phyloP scores from a whole-genome alignment of 176 grass and related monocot species.

The Thinopyrum elongatum region DNA sequence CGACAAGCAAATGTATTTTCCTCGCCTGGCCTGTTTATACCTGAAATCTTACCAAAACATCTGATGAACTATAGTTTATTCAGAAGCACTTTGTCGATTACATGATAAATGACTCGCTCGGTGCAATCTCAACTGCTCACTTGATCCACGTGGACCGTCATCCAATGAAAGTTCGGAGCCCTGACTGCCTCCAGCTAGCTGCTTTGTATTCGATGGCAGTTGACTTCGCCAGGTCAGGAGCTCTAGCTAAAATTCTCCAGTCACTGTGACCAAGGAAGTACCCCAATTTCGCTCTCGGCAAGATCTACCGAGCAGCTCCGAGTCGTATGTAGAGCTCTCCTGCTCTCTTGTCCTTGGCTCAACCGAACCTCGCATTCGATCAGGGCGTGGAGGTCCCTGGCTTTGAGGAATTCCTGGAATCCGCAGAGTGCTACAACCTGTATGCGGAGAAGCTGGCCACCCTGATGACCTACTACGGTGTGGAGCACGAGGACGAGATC shows the following conservation, averaged over 20 bases:
- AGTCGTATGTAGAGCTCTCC: conserved; percentile 29
- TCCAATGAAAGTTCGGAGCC: conserved; percentile 65
- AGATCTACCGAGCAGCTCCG: conserved; percentile 51
- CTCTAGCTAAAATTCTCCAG: conserved; percentile 70
- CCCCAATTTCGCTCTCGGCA: conserved; percentile 83
- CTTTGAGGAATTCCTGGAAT: conserved; percentile 53
- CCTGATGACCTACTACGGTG: conserved; percentile 66
- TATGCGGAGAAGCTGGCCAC: conserved; percentile 67
- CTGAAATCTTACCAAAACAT: conserved; percentile 13
- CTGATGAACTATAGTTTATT: conserved; percentile 66
- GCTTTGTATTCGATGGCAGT: conserved; percentile 84
- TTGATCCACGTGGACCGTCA: conserved; percentile 67
- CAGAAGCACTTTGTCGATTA: conserved; percentile 86
- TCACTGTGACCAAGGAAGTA: conserved; percentile 62
- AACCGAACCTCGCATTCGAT: conserved; percentile 33
- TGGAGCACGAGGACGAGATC: conserved; percentile 80
- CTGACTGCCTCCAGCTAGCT: conserved; percentile 69
- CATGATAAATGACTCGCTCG: conserved; percentile 77
- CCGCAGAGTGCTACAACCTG: conserved; percentile 51
- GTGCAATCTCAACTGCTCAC: conserved; percentile 72
- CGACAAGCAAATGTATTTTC: background rate
- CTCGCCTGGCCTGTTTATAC: background rate
- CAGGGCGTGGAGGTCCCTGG: conserved; percentile 55
- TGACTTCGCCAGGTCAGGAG: conserved; percentile 82
- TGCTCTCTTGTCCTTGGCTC: background rate